phyloP scores from a whole-genome alignment of 2,329 filamentous ascomycete genomes.

The Pseudogymnoascus sp. region DNA sequence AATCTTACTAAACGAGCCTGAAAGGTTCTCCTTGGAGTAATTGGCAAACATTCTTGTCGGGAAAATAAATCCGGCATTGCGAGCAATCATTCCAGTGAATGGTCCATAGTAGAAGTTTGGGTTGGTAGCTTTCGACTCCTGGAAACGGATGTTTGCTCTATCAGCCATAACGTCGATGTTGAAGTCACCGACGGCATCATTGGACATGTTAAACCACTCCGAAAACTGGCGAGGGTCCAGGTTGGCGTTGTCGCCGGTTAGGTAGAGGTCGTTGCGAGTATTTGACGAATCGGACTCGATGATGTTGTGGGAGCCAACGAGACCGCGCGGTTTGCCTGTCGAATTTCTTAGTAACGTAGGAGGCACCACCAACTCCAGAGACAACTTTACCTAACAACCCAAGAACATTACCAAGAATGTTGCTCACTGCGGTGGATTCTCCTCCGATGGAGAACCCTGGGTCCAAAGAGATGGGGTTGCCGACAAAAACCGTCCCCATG shows the following conservation, averaged over 20 bases:
- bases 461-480: slow-evolving; percentile 37
- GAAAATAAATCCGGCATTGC: slow-evolving; percentile 26
- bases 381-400: neutral
- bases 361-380: neutral
- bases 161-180: slow-evolving; percentile 19
- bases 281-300: slow-evolving; percentile 23
- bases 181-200: slow-evolving; percentile 24
- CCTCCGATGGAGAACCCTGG: slow-evolving; percentile 40
- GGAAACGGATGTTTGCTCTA: slow-evolving; percentile 32
- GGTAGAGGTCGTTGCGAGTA: slow-evolving; percentile 24
- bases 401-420: slow-evolving; percentile 13
- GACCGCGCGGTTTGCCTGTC: slow-evolving; percentile 20
- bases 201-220: slow-evolving; percentile 35
- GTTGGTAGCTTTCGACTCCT: slow-evolving; percentile 41
- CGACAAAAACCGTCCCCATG: slow-evolving; percentile 38
- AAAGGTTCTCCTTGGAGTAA: slow-evolving; percentile 23
- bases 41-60: slow-evolving; percentile 28
- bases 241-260: slow-evolving; percentile 34
- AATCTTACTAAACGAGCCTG: slow-evolving; percentile 18
- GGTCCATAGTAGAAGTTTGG: slow-evolving; percentile 48
- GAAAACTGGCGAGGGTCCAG: slow-evolving; percentile 45
- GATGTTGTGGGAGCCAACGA: slow-evolving; percentile 24
- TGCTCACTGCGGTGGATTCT: neutral
- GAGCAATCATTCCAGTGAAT: slow-evolving; percentile 37
- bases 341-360: neutral